phyloP scores from a whole-genome alignment of 331 rosid genomes.

The Acacia concinna region DNA sequence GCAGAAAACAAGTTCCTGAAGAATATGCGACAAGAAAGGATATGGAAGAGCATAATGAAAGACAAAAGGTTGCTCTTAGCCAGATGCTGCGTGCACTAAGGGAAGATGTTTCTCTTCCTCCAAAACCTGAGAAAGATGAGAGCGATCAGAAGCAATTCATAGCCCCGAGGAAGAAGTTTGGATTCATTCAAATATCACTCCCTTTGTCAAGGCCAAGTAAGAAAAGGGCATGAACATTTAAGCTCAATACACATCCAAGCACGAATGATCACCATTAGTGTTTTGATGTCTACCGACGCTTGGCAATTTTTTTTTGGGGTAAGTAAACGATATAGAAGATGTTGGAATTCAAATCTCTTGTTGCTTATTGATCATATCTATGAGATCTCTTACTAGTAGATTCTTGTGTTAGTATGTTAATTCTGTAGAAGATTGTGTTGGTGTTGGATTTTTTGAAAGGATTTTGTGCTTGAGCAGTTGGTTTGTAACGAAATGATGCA shows the following conservation, averaged over 20 bases:
- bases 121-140: slow-evolving; percentile 59
- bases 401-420: slow-evolving; percentile 27
- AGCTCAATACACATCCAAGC: slow-evolving; percentile 33
- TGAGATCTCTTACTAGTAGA: neutral
- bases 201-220: slow-evolving; percentile 67
- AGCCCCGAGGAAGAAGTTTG: slow-evolving; percentile 75
- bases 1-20: slow-evolving; percentile 75
- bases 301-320: neutral
- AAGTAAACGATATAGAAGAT: neutral
- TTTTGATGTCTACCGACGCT: slow-evolving; percentile 8
- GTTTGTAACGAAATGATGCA: neutral
- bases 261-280: slow-evolving; percentile 7
- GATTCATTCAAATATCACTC: slow-evolving; percentile 85
- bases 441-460: slow-evolving; percentile 36
- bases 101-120: slow-evolving; percentile 57
- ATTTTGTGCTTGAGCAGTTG: slow-evolving; percentile 25
- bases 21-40: slow-evolving; percentile 48
- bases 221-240: slow-evolving; percentile 52
- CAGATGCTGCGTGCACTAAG: slow-evolving; percentile 87
- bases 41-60: slow-evolving; percentile 45
- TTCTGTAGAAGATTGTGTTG: slow-evolving; percentile 18
- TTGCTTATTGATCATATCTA: neutral
- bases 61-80: slow-evolving; percentile 78
- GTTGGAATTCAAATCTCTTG: neutral
- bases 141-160: slow-evolving; percentile 51